A percentile compares a stretch with the other conserved stretches of the same genome.
These are phyloP conservation scores for Arthrobotrys pseudoclavata DNA, from an alignment of 2,329 filamentous ascomycete species.

Conservation along the genomic window DNA sequence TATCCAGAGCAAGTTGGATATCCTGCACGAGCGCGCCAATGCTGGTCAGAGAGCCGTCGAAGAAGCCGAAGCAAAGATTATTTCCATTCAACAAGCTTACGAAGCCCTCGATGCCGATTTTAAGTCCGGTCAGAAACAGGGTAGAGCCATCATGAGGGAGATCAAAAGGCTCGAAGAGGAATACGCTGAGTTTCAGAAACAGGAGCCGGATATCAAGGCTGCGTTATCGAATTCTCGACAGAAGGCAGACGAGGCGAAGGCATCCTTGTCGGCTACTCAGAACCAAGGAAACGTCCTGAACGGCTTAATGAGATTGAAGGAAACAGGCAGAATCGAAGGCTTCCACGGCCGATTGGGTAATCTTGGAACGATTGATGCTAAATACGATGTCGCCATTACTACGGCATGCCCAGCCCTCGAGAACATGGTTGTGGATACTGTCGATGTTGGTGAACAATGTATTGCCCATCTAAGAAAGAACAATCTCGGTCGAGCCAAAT, in stretches of 20 bases:
- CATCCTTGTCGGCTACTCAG: conserved; percentile 88
- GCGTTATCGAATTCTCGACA: conserved; percentile 91
- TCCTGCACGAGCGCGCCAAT: conserved; percentile 89
- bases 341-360: conserved; percentile 97
- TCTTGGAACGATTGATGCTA: conserved; percentile 89
- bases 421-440: conserved; percentile 96
- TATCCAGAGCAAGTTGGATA: conserved; percentile 92
- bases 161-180: conserved; percentile 79
- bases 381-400: conserved; percentile 97
- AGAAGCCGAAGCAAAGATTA: conserved; percentile 85
- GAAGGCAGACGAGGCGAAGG: conserved; percentile 94
- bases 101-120: conserved; percentile 80
- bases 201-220: conserved; percentile 82
- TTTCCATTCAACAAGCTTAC: conserved; percentile 78
- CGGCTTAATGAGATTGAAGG: conserved; percentile 92
- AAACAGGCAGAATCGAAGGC: conserved; percentile 95
- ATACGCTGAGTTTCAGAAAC: conserved; percentile 51
- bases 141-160: conserved; percentile 78
- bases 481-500: conserved; percentile 94
- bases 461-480: conserved; percentile 98
- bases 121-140: conserved; percentile 82
- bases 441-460: conserved; percentile 96
- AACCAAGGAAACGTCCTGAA: conserved; percentile 92
- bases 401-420: conserved; percentile 92
- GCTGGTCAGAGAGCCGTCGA: conserved; percentile 86